Evolutionary conservation across 225 moss, liverwort and hornwort species (phyloP).

Genomic region (Anthoceros angustus): DNA sequence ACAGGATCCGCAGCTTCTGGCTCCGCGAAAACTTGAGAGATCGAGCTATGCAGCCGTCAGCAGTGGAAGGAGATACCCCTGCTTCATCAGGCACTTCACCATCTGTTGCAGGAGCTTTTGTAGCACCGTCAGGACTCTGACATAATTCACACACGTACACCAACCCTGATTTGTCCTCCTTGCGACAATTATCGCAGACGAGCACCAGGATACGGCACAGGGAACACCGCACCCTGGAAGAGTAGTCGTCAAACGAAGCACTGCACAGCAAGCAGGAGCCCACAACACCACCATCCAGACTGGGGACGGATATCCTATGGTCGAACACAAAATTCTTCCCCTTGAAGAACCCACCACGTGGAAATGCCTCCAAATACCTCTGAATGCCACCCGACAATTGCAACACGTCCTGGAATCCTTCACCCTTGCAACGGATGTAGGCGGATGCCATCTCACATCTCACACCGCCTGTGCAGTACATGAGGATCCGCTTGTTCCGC

Average conservation of each 20-base stretch:
- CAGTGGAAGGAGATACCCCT: slow-evolving; percentile 8
- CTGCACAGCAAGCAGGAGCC: slow-evolving; percentile 59
- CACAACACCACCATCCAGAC: slow-evolving; percentile 34
- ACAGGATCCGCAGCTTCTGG: slow-evolving; percentile 49
- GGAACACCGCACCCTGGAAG: slow-evolving; percentile 64
- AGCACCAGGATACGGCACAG: slow-evolving; percentile 78
- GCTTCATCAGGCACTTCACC: not conserved
- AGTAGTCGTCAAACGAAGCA: slow-evolving; percentile 68
- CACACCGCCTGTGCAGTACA: slow-evolving; percentile 98
- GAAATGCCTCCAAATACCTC: slow-evolving; percentile 80
- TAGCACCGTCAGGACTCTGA: not conserved
- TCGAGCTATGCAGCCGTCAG: slow-evolving; percentile 17
- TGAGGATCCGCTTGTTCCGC: slow-evolving; percentile 65
- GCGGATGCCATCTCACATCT: slow-evolving; percentile 96
- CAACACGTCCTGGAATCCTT: slow-evolving; percentile 65
- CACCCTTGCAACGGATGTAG: slow-evolving; percentile 81
- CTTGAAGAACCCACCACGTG: slow-evolving; percentile 75
- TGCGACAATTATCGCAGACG: slow-evolving; percentile 60
- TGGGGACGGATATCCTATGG: slow-evolving; percentile 76
- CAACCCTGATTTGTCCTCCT: not conserved
- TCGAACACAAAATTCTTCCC: slow-evolving; percentile 99
- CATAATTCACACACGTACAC: slow-evolving; percentile 22
- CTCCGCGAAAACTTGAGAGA: slow-evolving; percentile 17
- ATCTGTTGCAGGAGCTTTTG: too few species aligned
- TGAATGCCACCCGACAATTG: slow-evolving; percentile 96